These are phyloP conservation scores for Potentilla sterilis DNA, from an alignment of 306 rosid genomes.

Conservation along the genomic window DNA sequence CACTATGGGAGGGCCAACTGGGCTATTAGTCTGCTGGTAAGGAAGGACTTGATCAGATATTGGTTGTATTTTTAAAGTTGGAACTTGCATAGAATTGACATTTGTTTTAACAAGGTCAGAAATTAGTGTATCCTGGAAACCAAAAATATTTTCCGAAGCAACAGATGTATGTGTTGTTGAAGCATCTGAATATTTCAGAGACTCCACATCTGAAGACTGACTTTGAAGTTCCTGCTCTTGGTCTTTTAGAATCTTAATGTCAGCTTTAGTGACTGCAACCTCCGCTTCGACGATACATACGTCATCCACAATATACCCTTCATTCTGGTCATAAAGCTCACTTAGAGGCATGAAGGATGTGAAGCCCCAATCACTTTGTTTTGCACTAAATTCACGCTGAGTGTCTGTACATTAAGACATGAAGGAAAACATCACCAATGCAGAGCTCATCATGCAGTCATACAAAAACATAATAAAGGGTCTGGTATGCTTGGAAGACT, in stretches of 20 bases:
- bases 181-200: neutral
- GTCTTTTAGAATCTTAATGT: slow-evolving; percentile 8
- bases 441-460: neutral
- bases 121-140: neutral
- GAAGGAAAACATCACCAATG: neutral
- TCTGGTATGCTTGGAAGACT: neutral
- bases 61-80: neutral
- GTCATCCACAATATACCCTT: slow-evolving; percentile 17
- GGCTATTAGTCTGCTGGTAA: neutral
- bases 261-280: slow-evolving; percentile 21
- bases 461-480: neutral
- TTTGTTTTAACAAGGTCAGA: neutral
- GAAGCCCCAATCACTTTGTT: slow-evolving; percentile 20
- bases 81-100: neutral
- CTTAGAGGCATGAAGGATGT: slow-evolving; percentile 24
- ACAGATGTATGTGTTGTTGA: slow-evolving; percentile 3
- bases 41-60: neutral
- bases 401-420: slow-evolving; percentile 11
- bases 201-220: neutral
- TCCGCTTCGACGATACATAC: slow-evolving; percentile 18
- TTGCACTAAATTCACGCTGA: slow-evolving; percentile 8
- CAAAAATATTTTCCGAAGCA: neutral
- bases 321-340: neutral
- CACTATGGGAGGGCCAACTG: neutral
- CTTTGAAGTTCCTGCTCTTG: slow-evolving; percentile 3